Evolutionary conservation across 2,329 filamentous ascomycete species (phyloP).

Genomic region (Fusarium sarcochroum): DNA sequence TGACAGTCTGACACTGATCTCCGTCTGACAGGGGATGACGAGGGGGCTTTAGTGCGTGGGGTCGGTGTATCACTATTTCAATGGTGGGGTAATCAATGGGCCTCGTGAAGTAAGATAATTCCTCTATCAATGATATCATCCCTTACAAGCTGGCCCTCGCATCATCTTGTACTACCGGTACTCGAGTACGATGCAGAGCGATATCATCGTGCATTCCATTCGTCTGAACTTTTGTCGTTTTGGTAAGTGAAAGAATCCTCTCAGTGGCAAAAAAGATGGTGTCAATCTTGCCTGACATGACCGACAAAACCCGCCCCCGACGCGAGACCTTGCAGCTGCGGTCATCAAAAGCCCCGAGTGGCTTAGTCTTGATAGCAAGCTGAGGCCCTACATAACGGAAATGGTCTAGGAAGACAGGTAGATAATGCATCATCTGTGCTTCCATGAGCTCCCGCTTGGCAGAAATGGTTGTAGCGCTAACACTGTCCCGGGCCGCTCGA

Average conservation of each 20-base stretch:
- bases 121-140: not conserved
- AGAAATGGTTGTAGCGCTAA: slow-evolving; percentile 4
- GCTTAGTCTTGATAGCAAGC: slow-evolving; percentile 11
- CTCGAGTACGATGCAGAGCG: not conserved
- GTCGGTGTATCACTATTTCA: no score
- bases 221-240: no score
- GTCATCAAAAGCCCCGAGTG: slow-evolving; percentile 10
- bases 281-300: slow-evolving; percentile 20
- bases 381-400: slow-evolving; percentile 11
- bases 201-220: not conserved
- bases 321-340: slow-evolving; percentile 10
- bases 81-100: not conserved
- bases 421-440: slow-evolving; percentile 5
- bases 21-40: no score
- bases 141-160: not conserved
- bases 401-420: not conserved
- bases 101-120: not conserved
- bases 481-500: slow-evolving; percentile 3
- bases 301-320: slow-evolving; percentile 4
- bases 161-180: not conserved
- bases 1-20: no score
- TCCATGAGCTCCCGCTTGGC: slow-evolving; percentile 8
- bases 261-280: slow-evolving; percentile 14
- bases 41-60: no score
- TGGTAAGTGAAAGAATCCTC: not conserved